Base-by-base conservation (phyloP, 1,284 basidiomycete species). In the Cystobasidium sp. region DNA sequence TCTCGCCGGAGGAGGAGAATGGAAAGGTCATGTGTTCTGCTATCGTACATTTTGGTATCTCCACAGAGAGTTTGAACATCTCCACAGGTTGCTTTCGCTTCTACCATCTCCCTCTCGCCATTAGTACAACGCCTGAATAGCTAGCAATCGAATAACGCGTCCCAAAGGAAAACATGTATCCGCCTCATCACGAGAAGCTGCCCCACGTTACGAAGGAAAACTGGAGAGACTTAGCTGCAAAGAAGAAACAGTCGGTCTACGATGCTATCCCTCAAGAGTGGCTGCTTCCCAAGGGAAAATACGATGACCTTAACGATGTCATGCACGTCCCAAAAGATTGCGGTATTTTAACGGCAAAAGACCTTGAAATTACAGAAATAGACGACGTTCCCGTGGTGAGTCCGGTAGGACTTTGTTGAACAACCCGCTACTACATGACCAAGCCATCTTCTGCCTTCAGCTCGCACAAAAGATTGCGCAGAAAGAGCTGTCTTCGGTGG, bases 281-380 rank as follows among this genome's bases (percentile, higher is more conserved):
- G 89, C 78, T 46, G 5, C 41, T 72, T 12, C 61, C 59, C 6
- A 49, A 46, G 22, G 62, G 69, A 31, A 72, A 72, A 24, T 72
- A 64, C 24, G 46, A 53, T 41, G 51, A 65, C 39, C 58, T 61
- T 1, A 6, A 39, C 6, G 85, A 89, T 80, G 88, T 92, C n/a
- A 84, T 85, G 24, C 81, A 83, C 62, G 82, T 90, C 56, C 89
- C 90, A 0, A 83, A 83, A 68, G 82, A 84, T 6, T 88, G 87
- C 78, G 89, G 89, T 3, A 78, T 92, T 5, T 84, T 93, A 51
- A 85, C 86, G 0, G 64, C 81, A 4, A 83, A 82, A 52, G 91
- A 93, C 79, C 79, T 91, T 10, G 86, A 87, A 75, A 90, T 93
- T 43, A 91, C 91, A 3, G 85, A 86, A 67, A 83, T 78, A 41